Evolutionary conservation across 2,329 filamentous ascomycete species (phyloP).

Genomic region (Sclerotinia borealis): DNA sequence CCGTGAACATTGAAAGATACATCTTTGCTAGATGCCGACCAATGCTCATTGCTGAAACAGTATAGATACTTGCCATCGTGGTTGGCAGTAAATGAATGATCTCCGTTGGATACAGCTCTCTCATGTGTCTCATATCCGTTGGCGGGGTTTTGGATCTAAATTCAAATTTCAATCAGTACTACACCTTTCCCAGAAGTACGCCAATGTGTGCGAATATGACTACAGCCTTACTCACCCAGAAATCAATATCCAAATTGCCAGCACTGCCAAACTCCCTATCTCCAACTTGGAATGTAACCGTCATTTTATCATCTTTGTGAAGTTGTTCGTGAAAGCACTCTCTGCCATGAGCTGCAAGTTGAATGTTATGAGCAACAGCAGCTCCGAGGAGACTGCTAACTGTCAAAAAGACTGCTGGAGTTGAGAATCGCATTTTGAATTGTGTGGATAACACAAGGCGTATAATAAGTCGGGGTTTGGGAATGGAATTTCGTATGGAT

Average conservation of each 20-base stretch:
- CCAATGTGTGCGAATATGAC: neutral
- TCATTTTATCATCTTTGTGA: conserved; percentile 95
- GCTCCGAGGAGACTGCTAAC: conserved; percentile 40
- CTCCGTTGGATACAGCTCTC: conserved; percentile 77
- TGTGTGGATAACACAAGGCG: neutral
- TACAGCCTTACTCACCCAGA: conserved; percentile 69
- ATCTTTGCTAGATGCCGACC: conserved; percentile 93
- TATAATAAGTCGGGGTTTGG: neutral
- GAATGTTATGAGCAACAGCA: conserved; percentile 84
- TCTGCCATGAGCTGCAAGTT: conserved; percentile 83
- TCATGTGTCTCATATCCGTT: conserved; percentile 74
- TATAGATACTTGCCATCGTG: conserved; percentile 87
- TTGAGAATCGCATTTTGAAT: conserved; percentile 31
- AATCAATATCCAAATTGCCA: conserved; percentile 93
- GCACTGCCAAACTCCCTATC: conserved; percentile 93
- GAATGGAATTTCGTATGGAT: too few species aligned
- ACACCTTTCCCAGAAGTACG: neutral
- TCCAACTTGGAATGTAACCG: conserved; percentile 95
- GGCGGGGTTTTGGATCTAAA: conserved; percentile 69
- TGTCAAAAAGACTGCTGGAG: conserved; percentile 27
- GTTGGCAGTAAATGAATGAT: conserved; percentile 83
- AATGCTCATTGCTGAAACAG: conserved; percentile 99
- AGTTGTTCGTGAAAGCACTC: conserved; percentile 97
- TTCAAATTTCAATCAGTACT: conserved; percentile 12
- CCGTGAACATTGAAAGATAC: conserved; percentile 99